Evolutionary conservation across 192 early-diverging fungal genomes (phyloP).

Genomic region (Lobosporangium transversale): DNA sequence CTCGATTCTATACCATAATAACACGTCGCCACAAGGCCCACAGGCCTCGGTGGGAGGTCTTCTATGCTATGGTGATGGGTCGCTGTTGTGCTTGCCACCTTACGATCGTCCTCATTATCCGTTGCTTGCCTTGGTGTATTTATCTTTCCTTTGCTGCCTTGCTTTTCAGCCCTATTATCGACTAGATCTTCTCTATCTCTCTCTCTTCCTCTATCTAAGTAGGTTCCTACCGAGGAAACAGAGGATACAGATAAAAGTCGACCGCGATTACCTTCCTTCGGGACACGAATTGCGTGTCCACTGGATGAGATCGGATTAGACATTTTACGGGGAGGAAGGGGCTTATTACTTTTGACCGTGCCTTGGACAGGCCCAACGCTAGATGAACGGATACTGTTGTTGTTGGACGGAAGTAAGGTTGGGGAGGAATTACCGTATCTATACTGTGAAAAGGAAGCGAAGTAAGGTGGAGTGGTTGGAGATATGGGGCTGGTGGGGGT

Average conservation of each 20-base stretch:
- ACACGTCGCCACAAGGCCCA: slow-evolving; percentile 30
- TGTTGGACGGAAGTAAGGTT: slow-evolving; percentile 12
- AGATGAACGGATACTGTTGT: slow-evolving; percentile 10
- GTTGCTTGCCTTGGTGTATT: slow-evolving; percentile 1
- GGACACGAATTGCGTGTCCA: neutral
- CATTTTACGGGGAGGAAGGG: slow-evolving; percentile 1
- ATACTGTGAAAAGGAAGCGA: slow-evolving; percentile 12
- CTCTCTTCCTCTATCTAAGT: too few species aligned
- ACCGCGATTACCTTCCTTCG: neutral
- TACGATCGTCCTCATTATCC: slow-evolving; percentile 10
- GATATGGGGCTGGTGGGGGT: slow-evolving; percentile 42
- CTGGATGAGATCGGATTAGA: neutral
- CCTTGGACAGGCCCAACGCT: slow-evolving; percentile 25
- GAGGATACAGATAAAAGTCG: neutral
- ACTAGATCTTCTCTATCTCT: too few species aligned
- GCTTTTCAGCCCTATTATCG: too few species aligned
- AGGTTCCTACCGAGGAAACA: neutral
- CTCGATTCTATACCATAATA: slow-evolving; percentile 51
- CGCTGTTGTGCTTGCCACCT: too few species aligned
- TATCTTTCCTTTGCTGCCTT: too few species aligned
- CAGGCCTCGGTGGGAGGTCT: slow-evolving; percentile 7
- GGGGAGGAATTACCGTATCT: slow-evolving; percentile 10
- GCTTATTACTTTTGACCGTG: neutral
- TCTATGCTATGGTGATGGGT: too few species aligned
- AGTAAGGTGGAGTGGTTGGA: slow-evolving; percentile 17